Evolutionary conservation across 345 rosid species (phyloP), one percentile per base, ranked within the genome.

Genomic region (Eucalyptus regnans): DNA sequence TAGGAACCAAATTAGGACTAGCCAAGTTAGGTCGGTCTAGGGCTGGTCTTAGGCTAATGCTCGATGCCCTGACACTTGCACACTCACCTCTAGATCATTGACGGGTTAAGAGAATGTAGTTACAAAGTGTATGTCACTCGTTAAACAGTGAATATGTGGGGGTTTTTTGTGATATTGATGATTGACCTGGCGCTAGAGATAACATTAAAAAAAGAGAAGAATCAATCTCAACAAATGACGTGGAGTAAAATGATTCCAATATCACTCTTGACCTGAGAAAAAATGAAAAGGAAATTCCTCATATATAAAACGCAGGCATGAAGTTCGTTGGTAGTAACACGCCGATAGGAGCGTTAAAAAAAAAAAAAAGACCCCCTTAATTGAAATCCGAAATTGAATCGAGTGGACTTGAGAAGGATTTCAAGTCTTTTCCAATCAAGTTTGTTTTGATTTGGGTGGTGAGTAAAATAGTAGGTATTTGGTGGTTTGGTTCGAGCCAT

Each of bases 61-160:
- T 52, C 0, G 41, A 37, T 4, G 2, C 25, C 58, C 10, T 52
- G 0, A 20, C 58, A 9, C 23, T 1, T 18, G 11, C 4, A 17
- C 2, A 16, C 7, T 66, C 79, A 3, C 13, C 13, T 68, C 7
- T 71, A 10, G 3, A 71, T 33, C 41, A 71, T 9, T 2, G 44
- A 9, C 0, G 4, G 80, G 44, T 8, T 41, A 68, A 68, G 16
- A 68, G 1, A 31, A 68, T 68, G 31, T 0, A 1, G 0, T 68
- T 31, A 15, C 43, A 7, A 52, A 0, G 4, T 3, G 25, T 46
- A 10, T 3, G 27, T 5, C 25, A 20, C 4, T 71, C 1, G 8
- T 71, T 1, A 5, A 18, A 71, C 2, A 1, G 2, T 18, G 25
- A 18, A 37, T 18, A 1, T 0, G 27, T 20, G 9, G 31, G 31